Base-by-base conservation (phyloP, 225 moss, liverwort and hornwort species). In the Marchantia paleacea region DNA sequence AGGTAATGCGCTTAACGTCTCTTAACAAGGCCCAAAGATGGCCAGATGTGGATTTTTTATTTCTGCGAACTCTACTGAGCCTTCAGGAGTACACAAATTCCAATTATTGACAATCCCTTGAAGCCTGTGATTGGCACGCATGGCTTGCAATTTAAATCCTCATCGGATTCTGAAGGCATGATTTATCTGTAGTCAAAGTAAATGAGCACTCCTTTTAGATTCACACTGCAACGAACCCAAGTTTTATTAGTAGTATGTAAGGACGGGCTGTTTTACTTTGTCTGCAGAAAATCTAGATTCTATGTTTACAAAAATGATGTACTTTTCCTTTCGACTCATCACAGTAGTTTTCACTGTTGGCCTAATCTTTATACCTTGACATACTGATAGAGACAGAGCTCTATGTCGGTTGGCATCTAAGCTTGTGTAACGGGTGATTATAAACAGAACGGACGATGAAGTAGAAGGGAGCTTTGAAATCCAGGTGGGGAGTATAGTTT, bases 401-500 rank as follows among this genome's bases (percentile, higher is more conserved):
- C 22, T 18, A 52, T 24, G 53, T 24, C 22, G 11, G 12, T 7
- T 26, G 51, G 24, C 24, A n/a, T 73, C n/a, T 26, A 73, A 73
- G 73, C 73, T 25, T 29, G 11, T 75, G 12, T 55, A 7, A n/a
- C 51, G 15, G 39, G 19, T 18, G 14, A 29, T 6, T 54, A n/a
- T 62, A 22, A 67, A 62, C 89, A 97, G 94, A 77, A 78, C 39
- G 5, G 76, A 86, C 66, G 87, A 83, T 72, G 83, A 80, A 26
- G 83, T 75, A 57, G 83, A 80, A 80, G 90, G 77, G 66, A 80
- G 65, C 61, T 55, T 64, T 71, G 88, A 82, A 39, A 31, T 91
- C 52, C 83, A 81, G 70, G 83, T 87, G 63, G 99, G 99, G 82
- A 78, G 84, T 25, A 82, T 85, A 76, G 90, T 95, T 68, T 81